phyloP scores from a whole-genome alignment of 331 rosid species.

The Quercus phellos region DNA sequence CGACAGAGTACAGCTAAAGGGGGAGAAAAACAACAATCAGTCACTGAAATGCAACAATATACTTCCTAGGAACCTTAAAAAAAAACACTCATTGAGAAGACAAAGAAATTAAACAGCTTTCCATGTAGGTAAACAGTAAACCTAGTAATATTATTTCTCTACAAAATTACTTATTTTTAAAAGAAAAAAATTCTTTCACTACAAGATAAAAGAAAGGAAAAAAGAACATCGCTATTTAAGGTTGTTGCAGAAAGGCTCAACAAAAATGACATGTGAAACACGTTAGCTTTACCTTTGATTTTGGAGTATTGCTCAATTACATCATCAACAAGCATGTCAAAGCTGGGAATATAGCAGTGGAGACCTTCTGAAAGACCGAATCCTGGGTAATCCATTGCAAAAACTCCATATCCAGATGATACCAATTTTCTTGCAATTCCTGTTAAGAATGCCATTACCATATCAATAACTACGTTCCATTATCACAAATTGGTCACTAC shows the following conservation, averaged over 20 bases:
- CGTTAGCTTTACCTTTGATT: slow-evolving; percentile 55
- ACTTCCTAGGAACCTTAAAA: background rate
- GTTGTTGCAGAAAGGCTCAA: background rate
- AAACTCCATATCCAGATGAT: slow-evolving; percentile 66
- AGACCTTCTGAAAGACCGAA: slow-evolving; percentile 97
- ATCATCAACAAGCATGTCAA: slow-evolving; percentile 66
- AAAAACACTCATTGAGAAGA: background rate
- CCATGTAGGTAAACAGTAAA: background rate
- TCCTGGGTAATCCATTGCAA: slow-evolving; percentile 96
- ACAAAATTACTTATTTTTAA: background rate
- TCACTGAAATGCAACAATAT: background rate
- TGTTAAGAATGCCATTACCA: slow-evolving; percentile 26
- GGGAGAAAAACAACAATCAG: background rate
- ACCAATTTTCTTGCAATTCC: slow-evolving; percentile 88
- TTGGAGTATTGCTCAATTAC: slow-evolving; percentile 76
- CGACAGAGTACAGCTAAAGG: background rate
- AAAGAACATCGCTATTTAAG: background rate
- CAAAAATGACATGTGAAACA: background rate
- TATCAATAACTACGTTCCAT: slow-evolving; percentile 15
- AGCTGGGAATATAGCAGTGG: slow-evolving; percentile 67
- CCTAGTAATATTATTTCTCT: background rate
- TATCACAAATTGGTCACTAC: background rate
- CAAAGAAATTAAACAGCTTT: background rate
- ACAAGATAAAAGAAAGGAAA: background rate
- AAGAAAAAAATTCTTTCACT: too few relatives aligned